These are phyloP conservation scores for Flaveria bidentis DNA, from an alignment of 129 eudicot species.

Conservation along the genomic window DNA sequence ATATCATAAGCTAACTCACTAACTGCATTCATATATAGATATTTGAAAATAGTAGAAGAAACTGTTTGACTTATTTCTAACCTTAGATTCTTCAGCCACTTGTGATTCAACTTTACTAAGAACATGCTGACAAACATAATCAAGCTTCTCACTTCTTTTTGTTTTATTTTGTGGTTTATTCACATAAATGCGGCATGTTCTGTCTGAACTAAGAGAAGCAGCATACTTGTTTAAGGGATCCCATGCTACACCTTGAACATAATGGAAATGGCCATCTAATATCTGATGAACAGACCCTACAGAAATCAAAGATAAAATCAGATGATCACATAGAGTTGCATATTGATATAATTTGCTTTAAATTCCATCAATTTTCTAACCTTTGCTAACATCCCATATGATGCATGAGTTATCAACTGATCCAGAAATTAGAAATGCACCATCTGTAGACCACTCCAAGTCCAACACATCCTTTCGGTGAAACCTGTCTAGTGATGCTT, in stretches of 20 bases:
- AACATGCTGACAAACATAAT: conserved; percentile 82
- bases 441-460: conserved; percentile 90
- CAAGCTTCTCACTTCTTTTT: conserved; percentile 70
- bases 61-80: conserved; percentile 21
- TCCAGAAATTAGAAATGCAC: conserved; percentile 84
- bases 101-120: conserved; percentile 75
- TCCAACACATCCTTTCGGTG: conserved; percentile 95
- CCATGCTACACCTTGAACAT: conserved; percentile 99
- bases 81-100: conserved; percentile 72
- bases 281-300: conserved; percentile 95
- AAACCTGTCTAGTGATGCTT: conserved; percentile 58
- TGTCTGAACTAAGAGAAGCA: conserved; percentile 96
- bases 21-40: conserved; percentile 19
- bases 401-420: conserved; percentile 98
- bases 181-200: conserved; percentile 77
- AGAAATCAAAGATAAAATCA: conserved; percentile 28
- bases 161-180: conserved; percentile 75
- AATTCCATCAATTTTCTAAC: conserved; percentile 33
- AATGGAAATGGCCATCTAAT: conserved; percentile 90
- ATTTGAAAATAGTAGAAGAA: neutral
- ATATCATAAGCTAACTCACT: conserved; percentile 25
- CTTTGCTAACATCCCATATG: conserved; percentile 95
- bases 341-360: neutral
- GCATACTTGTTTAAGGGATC: conserved; percentile 85
- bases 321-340: conserved; percentile 25